Evolutionary conservation across 1,284 basidiomycete genomes (phyloP), one percentile per base, ranked within the genome.

Genomic region (Sporisorium scitamineum): DNA sequence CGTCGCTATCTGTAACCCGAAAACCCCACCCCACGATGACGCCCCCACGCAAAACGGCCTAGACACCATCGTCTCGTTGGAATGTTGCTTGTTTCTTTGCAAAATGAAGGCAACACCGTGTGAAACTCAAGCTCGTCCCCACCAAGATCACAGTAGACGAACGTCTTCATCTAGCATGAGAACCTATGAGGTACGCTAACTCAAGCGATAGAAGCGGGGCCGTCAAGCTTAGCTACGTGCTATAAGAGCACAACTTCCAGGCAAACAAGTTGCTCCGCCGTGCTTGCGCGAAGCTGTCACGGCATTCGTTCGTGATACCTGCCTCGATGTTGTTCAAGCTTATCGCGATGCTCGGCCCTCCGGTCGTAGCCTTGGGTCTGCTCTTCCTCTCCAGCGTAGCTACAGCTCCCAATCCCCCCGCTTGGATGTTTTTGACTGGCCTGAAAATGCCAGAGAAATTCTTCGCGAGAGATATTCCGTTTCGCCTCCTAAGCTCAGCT

Each of bases 351-450:
- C 44, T 7, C 5, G 11, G 24, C 13, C 44, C 14, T 3, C 6
- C 11, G 9, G 11, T 45, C 24, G 8, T n/a, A 26, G 24, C 44
- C 1, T 26, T 45, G 18, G 7, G 3, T n/a, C 42, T 45, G 29
- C 54, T 47, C 44, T 11, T 45, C 2, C 29, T 56, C 44, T 47
- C 22, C 20, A 5, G 20, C 7, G 6, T 37, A 10, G 32, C 24
- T 18, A 18, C 22, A 32, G 44, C 54, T 20, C 31, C 22, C 31
- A 16, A 18, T 16, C 14, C 6, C 22, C 20, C n/a, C 27, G 54
- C 8, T 14, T 22, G 20, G 47, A 48, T 3, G 22, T 5, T 10
- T 63, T 45, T 8, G 48, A 37, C 20, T 63, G 61, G 61, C 54
- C 61, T 8, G 10, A 3, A 0, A 41, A 52, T 20, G 61, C 39